Base-by-base conservation (phyloP, 192 early-diverging fungal genomes). In the Coemansia sp. region DNA sequence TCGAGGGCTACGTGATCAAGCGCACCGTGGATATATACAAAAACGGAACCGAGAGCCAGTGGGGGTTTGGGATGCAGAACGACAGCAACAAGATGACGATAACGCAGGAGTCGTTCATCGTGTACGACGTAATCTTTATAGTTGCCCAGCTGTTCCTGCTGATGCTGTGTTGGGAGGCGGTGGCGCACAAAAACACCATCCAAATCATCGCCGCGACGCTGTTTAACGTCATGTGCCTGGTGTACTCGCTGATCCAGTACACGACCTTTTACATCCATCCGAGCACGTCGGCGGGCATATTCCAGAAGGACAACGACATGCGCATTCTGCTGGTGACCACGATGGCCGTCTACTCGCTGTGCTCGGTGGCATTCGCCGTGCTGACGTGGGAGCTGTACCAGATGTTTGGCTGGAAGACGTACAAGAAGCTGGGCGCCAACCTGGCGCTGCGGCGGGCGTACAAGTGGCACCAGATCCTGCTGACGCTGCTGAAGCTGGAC, bases 141-240 rank as follows among this genome's bases (percentile, higher is more conserved):
- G 75, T 90, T 3, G 87, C 90, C 8, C 90, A 94, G 63, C 36
- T 96, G 19, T 96, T 93, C 62, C 83, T 86, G 46, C 78, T 92
- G 23, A 82, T 84, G 31, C 76, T 96, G 43, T 83, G 85, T 66
- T 83, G 85, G 70, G 93, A 96, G 78, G 93, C 93, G 82, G 85
- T 96, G 41, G 87, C 82, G 53, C 84, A 92, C 73, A 83, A 93
- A 66, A 97, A 97, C 75, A 91, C 92, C 19, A 93, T 97, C 55
- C 92, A 97, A 60, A 85, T 93, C 38, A 84, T 91, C 41, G 81
- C 83, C 0, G 77, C 82, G 4, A 82, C 81, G 11, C 54, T 82
- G 30, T 84, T 84, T 45, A 84, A 84, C 42, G 54, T 78, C 25
- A 64, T 84, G 60, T 81, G 79, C 25, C 67, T 71, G 42, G 53